Conservation (phyloP, 2,329 filamentous ascomycete species). For the Fonsecaea pedrosoi region DNA sequence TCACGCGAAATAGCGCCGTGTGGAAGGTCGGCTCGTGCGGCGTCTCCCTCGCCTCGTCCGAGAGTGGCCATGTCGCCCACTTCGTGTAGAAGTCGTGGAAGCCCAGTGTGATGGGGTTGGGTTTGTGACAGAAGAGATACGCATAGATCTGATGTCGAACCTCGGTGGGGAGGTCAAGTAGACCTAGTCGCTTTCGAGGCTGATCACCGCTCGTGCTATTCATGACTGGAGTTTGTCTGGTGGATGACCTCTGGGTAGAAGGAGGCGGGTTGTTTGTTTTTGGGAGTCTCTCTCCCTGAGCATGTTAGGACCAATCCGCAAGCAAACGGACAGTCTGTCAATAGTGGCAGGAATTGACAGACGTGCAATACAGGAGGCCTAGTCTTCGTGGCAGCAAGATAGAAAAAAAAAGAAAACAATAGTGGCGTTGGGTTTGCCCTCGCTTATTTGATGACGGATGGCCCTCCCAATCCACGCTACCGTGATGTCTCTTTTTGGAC, state of each 20-base stretch:
- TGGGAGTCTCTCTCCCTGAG: not conserved
- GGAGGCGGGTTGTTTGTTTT: too few species aligned
- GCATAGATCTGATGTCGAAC: slow-evolving; percentile 33
- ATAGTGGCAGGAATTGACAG: not conserved
- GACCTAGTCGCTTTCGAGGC: not conserved
- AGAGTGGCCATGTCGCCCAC: slow-evolving; percentile 6
- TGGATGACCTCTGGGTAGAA: not conserved
- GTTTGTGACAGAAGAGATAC: slow-evolving; percentile 30
- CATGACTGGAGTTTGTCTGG: not conserved
- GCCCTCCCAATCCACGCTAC: not conserved
- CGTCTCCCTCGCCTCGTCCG: not conserved
- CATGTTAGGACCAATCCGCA: not conserved
- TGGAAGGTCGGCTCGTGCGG: slow-evolving; percentile 27
- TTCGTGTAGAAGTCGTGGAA: slow-evolving; percentile 9
- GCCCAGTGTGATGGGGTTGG: slow-evolving; percentile 24
- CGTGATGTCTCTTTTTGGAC: not conserved
- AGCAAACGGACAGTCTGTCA: not conserved
- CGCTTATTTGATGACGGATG: not conserved
- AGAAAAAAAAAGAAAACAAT: not conserved
- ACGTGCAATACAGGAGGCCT: not conserved
- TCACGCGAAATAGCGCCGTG: slow-evolving; percentile 30
- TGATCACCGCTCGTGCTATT: not conserved
- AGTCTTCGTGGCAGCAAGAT: not conserved
- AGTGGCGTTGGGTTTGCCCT: not conserved
- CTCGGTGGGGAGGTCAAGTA: slow-evolving; percentile 29